Evolutionary conservation across 805 yeast species (phyloP), one percentile per base, ranked within the genome.

Genomic region (Sugiyamaella qingdaonensis): DNA sequence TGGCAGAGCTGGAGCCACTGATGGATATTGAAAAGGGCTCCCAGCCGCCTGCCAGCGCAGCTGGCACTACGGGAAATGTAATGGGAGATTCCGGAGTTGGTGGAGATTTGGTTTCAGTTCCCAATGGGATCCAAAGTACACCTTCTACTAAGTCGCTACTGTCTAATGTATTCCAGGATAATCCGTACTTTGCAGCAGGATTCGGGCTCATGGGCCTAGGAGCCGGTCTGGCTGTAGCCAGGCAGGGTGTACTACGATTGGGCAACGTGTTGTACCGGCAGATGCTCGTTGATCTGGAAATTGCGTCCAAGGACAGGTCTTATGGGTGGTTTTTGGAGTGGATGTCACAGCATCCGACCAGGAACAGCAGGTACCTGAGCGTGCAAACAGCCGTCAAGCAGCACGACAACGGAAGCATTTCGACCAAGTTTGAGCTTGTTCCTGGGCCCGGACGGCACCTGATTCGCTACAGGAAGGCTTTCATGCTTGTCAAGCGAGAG

Each of bases 161-260:
- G 9, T 34, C 37, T 4, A 34, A 14, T 13, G 37, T 34, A 9
- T 34, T 86, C 54, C 76, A 76, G 19, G 78, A 80, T 35, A 92
- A 92, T 66, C 98, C 97, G n/a, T 90, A 89, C 68, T 92, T 94
- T 73, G 94, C 97, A 1, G 99, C 98, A 0, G 99, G 99, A 64
- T 97, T 97, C 62, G 99, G 99, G 0, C 74, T 94, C 39, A 94
- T 94, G 99, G 74, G 91, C 2, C 73, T 94, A 2, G 99, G 99
- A n/a, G 90, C 96, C 0, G 85, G 84, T 0, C 69, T 94, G 33
- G 95, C 97, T 0, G 61, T 89, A 7, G 82, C 88, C 0, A 75
- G 96, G 48, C 83, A 80, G 54, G 89, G 88, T 1, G 68, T 85
- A 1, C 74, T 80, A 43, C 78, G 84, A 48, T 73, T 82, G 1